These are phyloP conservation scores for Populus hybrid DNA, from an alignment of 441 rosid species.

Conservation along the genomic window DNA sequence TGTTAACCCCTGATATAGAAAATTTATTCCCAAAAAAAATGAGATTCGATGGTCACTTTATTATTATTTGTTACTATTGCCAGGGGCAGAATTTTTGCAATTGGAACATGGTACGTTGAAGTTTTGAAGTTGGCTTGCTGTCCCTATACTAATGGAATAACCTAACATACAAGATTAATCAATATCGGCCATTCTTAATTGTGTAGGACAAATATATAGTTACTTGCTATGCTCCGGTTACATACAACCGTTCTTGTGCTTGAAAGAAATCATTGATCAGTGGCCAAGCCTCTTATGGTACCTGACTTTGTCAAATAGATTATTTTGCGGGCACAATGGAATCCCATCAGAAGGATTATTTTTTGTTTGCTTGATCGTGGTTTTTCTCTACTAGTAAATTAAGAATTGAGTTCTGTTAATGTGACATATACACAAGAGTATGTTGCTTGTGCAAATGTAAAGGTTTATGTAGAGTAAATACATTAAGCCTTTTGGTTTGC, in stretches of 20 bases:
- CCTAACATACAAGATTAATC: neutral
- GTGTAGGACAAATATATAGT: neutral
- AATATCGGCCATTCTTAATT: no score
- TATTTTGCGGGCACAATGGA: neutral
- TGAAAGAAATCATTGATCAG: neutral
- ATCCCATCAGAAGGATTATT: neutral
- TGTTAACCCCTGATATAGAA: neutral
- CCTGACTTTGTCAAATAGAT: neutral
- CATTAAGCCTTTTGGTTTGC: neutral
- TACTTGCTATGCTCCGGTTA: neutral
- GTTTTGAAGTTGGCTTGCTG: neutral
- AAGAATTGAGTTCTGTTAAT: neutral
- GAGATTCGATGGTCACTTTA: neutral
- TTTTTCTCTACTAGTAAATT: neutral
- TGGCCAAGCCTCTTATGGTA: neutral
- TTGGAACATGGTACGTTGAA: neutral
- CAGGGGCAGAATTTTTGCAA: neutral
- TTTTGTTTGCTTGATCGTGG: neutral
- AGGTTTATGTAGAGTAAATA: neutral
- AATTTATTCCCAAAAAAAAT: neutral
- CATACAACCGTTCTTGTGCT: neutral
- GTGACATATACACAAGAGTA: neutral
- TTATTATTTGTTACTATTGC: neutral
- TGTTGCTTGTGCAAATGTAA: neutral
- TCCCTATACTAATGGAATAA: neutral